Evolutionary conservation across 106 monocot species (phyloP).

Genomic region (Vanilla planifolia): DNA sequence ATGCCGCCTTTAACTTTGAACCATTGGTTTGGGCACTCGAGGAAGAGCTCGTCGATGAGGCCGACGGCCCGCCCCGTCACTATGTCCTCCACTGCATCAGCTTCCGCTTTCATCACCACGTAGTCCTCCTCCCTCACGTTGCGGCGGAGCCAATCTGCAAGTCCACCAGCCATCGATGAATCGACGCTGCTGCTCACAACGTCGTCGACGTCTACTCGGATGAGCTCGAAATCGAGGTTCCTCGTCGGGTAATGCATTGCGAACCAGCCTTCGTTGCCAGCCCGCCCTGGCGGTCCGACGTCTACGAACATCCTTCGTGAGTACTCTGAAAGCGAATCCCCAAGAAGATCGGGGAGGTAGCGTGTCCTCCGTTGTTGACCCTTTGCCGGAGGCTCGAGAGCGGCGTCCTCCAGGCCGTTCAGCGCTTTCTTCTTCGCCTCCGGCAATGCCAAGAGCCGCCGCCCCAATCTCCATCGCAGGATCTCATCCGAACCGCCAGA

Average conservation of each 20-base stretch:
- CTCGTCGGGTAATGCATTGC: slow-evolving; percentile 45
- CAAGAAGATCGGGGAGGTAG: slow-evolving; percentile 57
- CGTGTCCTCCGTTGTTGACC: slow-evolving; percentile 9
- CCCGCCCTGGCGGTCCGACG: slow-evolving; percentile 15
- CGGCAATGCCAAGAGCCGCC: slow-evolving; percentile 40
- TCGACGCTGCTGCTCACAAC: not conserved
- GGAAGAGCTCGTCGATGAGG: slow-evolving; percentile 71
- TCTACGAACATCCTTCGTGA: slow-evolving; percentile 50
- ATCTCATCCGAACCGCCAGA: not conserved
- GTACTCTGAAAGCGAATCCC: slow-evolving; percentile 43
- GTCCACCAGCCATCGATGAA: not conserved
- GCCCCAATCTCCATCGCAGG: not conserved
- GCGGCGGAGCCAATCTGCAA: slow-evolving; percentile 42
- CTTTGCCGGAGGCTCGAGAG: slow-evolving; percentile 49
- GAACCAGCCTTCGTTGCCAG: slow-evolving; percentile 37
- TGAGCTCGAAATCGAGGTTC: slow-evolving; percentile 44
- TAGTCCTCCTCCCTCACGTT: slow-evolving; percentile 66
- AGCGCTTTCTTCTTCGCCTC: slow-evolving; percentile 43
- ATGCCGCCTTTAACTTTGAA: slow-evolving; percentile 3
- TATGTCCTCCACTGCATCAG: slow-evolving; percentile 58
- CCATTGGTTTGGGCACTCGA: slow-evolving; percentile 53
- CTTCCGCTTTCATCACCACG: slow-evolving; percentile 83
- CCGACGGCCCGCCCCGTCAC: slow-evolving; percentile 31
- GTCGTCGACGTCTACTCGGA: slow-evolving; percentile 35
- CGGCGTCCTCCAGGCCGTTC: slow-evolving; percentile 44